Evolutionary conservation across 1,139 yeast species (phyloP).

Genomic region (Taphrina deformans): DNA sequence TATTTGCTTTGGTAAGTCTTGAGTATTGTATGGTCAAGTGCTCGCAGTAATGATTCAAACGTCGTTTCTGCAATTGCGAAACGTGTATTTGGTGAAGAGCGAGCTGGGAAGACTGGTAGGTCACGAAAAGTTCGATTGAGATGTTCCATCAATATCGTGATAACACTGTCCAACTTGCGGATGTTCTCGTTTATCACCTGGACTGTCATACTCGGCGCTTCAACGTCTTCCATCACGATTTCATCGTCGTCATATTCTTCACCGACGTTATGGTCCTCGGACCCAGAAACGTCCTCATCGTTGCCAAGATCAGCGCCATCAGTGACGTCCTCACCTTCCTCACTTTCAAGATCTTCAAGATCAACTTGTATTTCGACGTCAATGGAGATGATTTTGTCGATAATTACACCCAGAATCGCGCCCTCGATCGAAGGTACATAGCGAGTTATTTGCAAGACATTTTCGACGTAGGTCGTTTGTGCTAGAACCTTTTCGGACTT

Average conservation of each 20-base stretch:
- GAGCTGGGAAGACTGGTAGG: not conserved
- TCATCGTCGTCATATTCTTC: slow-evolving; percentile 32
- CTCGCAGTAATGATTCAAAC: slow-evolving; percentile 33
- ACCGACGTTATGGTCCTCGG: not conserved
- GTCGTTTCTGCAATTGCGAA: slow-evolving; percentile 18
- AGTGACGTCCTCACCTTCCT: slow-evolving; percentile 21
- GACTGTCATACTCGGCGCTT: slow-evolving; percentile 14
- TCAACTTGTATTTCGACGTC: slow-evolving; percentile 36
- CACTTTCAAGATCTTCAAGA: slow-evolving; percentile 34
- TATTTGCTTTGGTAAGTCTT: slow-evolving; percentile 93
- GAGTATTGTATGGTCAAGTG: slow-evolving; percentile 48
- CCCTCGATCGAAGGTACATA: slow-evolving; percentile 36
- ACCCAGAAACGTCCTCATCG: not conserved
- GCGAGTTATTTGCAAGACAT: slow-evolving; percentile 33
- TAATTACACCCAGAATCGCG: slow-evolving; percentile 33
- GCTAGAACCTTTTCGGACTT: slow-evolving; percentile 33
- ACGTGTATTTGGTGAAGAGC: not conserved
- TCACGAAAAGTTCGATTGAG: slow-evolving; percentile 27
- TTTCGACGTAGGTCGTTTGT: slow-evolving; percentile 35
- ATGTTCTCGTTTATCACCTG: slow-evolving; percentile 34
- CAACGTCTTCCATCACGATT: slow-evolving; percentile 5
- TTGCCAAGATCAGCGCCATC: slow-evolving; percentile 12
- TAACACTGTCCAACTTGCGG: slow-evolving; percentile 35
- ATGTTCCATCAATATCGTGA: slow-evolving; percentile 35
- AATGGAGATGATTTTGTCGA: slow-evolving; percentile 36